Conservation (phyloP, 768 basidiomycete species). For the Agaricus sinodeliciosus region DNA sequence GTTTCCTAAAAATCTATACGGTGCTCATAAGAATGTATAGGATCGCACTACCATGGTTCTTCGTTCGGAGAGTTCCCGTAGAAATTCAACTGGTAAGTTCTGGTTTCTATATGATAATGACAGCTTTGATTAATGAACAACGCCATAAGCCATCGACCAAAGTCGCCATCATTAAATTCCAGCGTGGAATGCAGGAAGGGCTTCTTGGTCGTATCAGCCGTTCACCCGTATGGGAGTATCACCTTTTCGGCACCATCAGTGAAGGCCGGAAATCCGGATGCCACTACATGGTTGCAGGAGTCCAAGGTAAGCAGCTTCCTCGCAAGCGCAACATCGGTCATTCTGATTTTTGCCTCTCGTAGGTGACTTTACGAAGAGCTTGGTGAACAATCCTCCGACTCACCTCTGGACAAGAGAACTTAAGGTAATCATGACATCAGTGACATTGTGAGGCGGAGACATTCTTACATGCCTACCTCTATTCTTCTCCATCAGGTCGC, state of each 20-base stretch:
- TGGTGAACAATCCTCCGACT: conserved; percentile 64
- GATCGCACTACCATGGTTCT: conserved; percentile 69
- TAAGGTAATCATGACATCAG: conserved; percentile 40
- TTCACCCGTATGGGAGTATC: conserved; percentile 71
- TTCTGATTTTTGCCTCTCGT: conserved; percentile 1
- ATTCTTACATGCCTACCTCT: background rate
- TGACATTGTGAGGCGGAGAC: background rate
- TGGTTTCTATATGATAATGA: background rate
- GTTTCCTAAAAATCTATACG: background rate
- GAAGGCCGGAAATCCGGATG: conserved; percentile 69
- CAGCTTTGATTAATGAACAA: conserved; percentile 11
- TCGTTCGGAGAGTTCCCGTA: conserved; percentile 63
- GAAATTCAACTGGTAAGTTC: conserved; percentile 66
- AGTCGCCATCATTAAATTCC: conserved; percentile 72
- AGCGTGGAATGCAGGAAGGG: conserved; percentile 82
- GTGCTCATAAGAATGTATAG: conserved; percentile 27
- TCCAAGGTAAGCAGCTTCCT: conserved; percentile 39
- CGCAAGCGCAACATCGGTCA: background rate
- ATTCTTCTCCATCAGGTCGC: conserved; percentile 44
- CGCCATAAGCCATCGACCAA: conserved; percentile 62
- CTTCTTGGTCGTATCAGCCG: conserved; percentile 70
- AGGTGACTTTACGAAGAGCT: conserved; percentile 71
- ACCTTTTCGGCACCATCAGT: conserved; percentile 76
- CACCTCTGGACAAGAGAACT: conserved; percentile 75
- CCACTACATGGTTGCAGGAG: conserved; percentile 78